phyloP scores from a whole-genome alignment of 805 yeast species.

The Suhomyces kilbournensis region DNA sequence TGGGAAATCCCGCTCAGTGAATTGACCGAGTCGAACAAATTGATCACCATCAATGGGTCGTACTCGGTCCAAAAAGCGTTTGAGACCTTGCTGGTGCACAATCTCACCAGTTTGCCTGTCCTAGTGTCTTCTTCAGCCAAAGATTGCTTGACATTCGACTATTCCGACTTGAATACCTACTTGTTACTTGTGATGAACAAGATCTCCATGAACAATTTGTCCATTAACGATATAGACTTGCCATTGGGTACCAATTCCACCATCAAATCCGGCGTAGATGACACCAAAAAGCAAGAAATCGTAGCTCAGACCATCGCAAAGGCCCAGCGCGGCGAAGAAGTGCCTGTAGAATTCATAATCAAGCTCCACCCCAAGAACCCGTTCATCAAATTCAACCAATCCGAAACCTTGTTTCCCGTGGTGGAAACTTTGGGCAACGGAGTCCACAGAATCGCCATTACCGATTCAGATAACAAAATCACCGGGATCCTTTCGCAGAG shows the following conservation, averaged over 20 bases:
- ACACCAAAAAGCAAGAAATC: conserved; percentile 33
- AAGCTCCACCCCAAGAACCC: conserved; percentile 86
- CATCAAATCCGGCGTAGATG: conserved; percentile 25
- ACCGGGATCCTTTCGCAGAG: conserved; percentile 90
- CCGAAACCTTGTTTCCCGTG: conserved; percentile 66
- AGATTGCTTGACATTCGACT: conserved; percentile 84
- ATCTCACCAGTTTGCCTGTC: conserved; percentile 86
- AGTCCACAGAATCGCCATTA: conserved; percentile 88
- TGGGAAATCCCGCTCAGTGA: conserved; percentile 67
- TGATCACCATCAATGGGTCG: conserved; percentile 64
- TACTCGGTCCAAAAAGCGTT: conserved; percentile 86
- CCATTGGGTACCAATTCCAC: conserved; percentile 1
- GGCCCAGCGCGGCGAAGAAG: conserved; percentile 85
- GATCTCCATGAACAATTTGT: conserved; percentile 38
- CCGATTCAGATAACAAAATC: conserved; percentile 51
- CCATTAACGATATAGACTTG: conserved; percentile 17
- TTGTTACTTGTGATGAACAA: conserved; percentile 80
- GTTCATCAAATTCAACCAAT: conserved; percentile 70
- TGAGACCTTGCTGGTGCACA: conserved; percentile 66
- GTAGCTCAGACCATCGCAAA: conserved; percentile 45
- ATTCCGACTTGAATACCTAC: conserved; percentile 85
- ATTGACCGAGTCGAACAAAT: conserved; percentile 73
- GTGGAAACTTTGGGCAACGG: conserved; percentile 92
- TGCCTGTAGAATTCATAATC: conserved; percentile 86
- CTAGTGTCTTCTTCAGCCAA: conserved; percentile 36